These are phyloP conservation scores for Exobasidium rhododendri DNA, from an alignment of 1,284 basidiomycete genomes.

Conservation along the genomic window DNA sequence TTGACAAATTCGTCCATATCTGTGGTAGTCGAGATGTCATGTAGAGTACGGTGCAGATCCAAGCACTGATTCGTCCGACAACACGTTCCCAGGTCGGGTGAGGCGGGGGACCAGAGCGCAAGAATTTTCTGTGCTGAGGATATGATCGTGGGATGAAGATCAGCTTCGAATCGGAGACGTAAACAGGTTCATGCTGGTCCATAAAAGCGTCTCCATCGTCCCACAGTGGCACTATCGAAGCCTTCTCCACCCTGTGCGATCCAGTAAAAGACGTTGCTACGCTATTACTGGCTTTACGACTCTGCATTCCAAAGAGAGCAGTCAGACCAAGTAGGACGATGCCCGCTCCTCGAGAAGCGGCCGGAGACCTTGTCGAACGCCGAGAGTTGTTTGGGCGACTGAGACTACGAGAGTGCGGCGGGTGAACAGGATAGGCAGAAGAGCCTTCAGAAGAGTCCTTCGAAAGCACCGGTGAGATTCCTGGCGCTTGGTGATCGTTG, in stretches of 20 bases:
- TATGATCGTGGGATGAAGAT: neutral
- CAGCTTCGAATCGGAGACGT: neutral
- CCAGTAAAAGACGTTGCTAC: neutral
- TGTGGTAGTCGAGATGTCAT: conserved; percentile 54
- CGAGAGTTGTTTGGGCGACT: neutral
- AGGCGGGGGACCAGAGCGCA: neutral
- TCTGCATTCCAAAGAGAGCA: neutral
- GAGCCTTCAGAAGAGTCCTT: neutral
- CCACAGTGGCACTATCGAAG: neutral
- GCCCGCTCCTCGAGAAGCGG: neutral
- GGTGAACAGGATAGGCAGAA: neutral
- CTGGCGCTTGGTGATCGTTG: neutral
- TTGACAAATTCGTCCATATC: conserved; percentile 50
- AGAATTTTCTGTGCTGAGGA: neutral
- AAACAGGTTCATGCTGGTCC: neutral
- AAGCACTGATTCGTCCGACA: conserved; percentile 45
- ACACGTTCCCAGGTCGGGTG: conserved; percentile 21
- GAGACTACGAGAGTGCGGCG: neutral
- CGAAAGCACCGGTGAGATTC: neutral
- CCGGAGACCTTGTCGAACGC: conserved; percentile 1
- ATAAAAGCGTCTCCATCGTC: neutral
- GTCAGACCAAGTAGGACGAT: neutral
- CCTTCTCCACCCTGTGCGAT: neutral
- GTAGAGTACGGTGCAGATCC: conserved; percentile 52
- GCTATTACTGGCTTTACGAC: neutral